These are phyloP conservation scores for Arachnomyces sp. DNA, from an alignment of 2,329 filamentous ascomycete genomes.

Conservation along the genomic window DNA sequence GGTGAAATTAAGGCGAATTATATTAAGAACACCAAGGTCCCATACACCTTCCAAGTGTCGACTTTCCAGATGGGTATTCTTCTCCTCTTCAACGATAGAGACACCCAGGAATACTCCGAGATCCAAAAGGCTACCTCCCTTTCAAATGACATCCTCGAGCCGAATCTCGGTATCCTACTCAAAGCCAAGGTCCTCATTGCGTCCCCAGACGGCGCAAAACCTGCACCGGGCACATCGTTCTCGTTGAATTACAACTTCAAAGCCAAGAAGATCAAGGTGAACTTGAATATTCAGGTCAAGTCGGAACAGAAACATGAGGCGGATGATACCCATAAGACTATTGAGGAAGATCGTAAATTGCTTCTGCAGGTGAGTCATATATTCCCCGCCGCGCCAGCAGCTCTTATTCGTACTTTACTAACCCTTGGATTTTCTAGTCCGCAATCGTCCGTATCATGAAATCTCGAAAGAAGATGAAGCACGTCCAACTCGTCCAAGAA, in stretches of 20 bases:
- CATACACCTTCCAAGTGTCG: slow-evolving; percentile 94
- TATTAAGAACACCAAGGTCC: slow-evolving; percentile 77
- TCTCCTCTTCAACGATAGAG: slow-evolving; percentile 86
- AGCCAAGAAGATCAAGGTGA: slow-evolving; percentile 96
- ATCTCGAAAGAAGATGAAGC: slow-evolving; percentile 97
- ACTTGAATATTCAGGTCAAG: slow-evolving; percentile 89
- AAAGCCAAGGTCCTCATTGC: slow-evolving; percentile 85
- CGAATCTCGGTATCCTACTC: slow-evolving; percentile 73
- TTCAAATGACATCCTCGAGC: slow-evolving; percentile 73
- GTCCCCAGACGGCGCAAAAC: slow-evolving; percentile 63
- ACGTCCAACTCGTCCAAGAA: slow-evolving; percentile 85
- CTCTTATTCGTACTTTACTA: slow-evolving; percentile 22
- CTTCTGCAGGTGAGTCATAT: slow-evolving; percentile 74
- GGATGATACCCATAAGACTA: slow-evolving; percentile 97
- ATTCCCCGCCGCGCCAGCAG: not conserved
- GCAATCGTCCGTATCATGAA: slow-evolving; percentile 99
- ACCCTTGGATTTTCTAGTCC: slow-evolving; percentile 51
- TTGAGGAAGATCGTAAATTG: slow-evolving; percentile 94
- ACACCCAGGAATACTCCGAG: slow-evolving; percentile 77
- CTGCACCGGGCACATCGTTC: slow-evolving; percentile 69
- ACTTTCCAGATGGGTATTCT: slow-evolving; percentile 97
- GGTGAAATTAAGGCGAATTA: slow-evolving; percentile 93
- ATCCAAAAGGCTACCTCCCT: slow-evolving; percentile 75
- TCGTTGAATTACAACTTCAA: slow-evolving; percentile 90
- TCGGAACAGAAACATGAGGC: slow-evolving; percentile 94